Evolutionary conservation across 2,329 filamentous ascomycete species (phyloP).

Genomic region (Penicillium capsulatum): DNA sequence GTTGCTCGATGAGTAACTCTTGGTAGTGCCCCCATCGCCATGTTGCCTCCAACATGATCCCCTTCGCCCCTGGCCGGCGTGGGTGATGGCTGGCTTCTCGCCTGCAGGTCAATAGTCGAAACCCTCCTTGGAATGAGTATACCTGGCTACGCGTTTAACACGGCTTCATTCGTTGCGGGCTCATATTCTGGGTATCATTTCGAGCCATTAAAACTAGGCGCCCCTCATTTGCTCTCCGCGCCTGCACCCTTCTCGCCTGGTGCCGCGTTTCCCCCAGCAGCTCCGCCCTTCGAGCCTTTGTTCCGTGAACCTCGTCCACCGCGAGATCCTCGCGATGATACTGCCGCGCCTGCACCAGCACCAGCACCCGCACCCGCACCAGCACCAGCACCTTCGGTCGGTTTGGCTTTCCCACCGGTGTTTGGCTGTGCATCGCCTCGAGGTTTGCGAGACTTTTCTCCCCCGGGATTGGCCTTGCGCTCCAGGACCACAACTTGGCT

Average conservation of each 20-base stretch:
- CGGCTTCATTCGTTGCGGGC: no score
- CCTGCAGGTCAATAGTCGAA: no score
- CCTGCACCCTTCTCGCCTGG: not conserved
- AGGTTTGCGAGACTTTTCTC: conserved; percentile 32
- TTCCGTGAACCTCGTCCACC: conserved; percentile 23
- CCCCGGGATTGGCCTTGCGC: conserved; percentile 36
- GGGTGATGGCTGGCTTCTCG: no score
- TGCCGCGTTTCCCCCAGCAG: conserved; percentile 1
- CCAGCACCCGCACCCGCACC: no score
- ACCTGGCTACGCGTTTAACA: no score
- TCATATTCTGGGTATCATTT: conserved; percentile 1
- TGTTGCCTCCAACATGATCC: no score
- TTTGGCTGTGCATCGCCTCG: conserved; percentile 22
- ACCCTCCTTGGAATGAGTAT: no score
- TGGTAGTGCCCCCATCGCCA: no score
- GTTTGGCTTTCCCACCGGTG: conserved; percentile 11
- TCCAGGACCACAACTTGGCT: conserved; percentile 84
- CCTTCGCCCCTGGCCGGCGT: no score
- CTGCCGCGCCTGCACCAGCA: conserved; percentile 2
- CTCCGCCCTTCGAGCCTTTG: conserved; percentile 17
- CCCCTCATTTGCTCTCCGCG: not conserved
- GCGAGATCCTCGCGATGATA: conserved; percentile 21
- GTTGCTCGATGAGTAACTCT: no score
- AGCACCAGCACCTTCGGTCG: conserved; percentile 1
- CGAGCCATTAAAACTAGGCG: not conserved